Conservation (phyloP, 2,329 filamentous ascomycete species). For the Fusarium tricinctum region DNA sequence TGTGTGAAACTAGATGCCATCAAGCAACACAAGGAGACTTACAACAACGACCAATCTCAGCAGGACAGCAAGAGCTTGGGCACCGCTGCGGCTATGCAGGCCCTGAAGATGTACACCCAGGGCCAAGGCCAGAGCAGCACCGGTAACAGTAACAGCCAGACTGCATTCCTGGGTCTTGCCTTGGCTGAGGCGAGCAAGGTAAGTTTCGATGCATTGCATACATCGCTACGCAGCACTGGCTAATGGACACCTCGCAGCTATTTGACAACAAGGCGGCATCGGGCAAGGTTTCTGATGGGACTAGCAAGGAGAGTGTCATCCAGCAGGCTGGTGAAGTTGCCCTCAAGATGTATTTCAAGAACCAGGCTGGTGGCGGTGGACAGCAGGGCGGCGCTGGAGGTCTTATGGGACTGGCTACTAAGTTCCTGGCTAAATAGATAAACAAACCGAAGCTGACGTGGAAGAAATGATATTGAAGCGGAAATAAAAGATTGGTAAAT, state of each 20-base stretch:
- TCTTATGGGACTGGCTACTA: conserved; percentile 62
- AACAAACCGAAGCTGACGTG: neutral
- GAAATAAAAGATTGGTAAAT: neutral
- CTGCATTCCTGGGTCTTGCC: conserved; percentile 84
- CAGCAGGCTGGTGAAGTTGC: conserved; percentile 87
- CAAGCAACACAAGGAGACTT: conserved; percentile 81
- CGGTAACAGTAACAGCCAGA: conserved; percentile 70
- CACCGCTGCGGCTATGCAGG: conserved; percentile 83
- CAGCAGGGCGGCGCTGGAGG: conserved; percentile 55
- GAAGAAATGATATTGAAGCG: neutral
- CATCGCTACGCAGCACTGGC: neutral
- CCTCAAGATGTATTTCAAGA: conserved; percentile 92
- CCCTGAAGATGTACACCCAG: conserved; percentile 81
- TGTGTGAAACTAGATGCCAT: conserved; percentile 69
- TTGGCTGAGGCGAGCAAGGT: conserved; percentile 90
- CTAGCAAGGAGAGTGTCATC: conserved; percentile 85
- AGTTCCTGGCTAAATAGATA: conserved; percentile 58
- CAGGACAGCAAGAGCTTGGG: conserved; percentile 70
- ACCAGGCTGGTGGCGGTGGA: conserved; percentile 63
- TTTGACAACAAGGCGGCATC: conserved; percentile 71
- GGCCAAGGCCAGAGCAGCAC: conserved; percentile 59
- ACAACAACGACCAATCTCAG: conserved; percentile 65
- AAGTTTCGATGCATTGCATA: conserved; percentile 29
- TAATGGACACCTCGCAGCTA: conserved; percentile 59
- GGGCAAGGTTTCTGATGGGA: conserved; percentile 67